These are phyloP conservation scores for Lachnellula occidentalis DNA, from an alignment of 2,329 filamentous ascomycete species.

Conservation along the genomic window DNA sequence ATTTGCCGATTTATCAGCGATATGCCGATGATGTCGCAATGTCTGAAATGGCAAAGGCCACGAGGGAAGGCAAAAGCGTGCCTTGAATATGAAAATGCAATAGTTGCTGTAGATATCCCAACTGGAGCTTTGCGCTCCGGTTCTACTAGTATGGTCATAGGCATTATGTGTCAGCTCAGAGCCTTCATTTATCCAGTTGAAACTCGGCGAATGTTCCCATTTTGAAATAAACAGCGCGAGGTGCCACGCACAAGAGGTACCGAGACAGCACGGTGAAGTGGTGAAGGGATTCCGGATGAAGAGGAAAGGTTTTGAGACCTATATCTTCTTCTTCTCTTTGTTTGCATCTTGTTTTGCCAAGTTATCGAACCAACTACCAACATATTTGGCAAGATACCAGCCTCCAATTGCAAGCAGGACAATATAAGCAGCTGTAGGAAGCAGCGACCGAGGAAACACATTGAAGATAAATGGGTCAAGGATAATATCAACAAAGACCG, in stretches of 20 bases:
- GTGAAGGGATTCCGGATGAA: too few species aligned
- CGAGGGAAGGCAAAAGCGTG: slow-evolving; percentile 55
- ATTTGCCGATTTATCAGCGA: slow-evolving; percentile 61
- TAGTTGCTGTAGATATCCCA: background rate
- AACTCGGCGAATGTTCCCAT: too few species aligned
- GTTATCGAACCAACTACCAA: slow-evolving; percentile 20
- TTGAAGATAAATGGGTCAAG: slow-evolving; percentile 83
- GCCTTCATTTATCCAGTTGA: too few species aligned
- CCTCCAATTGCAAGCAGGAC: slow-evolving; percentile 47
- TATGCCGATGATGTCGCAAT: slow-evolving; percentile 62
- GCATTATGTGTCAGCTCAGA: too few species aligned
- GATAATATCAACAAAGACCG: slow-evolving; percentile 74
- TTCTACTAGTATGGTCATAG: too few species aligned
- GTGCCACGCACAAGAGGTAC: too few species aligned
- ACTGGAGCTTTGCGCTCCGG: background rate
- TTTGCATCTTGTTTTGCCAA: slow-evolving; percentile 6
- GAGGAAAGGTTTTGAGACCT: background rate
- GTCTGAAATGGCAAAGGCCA: slow-evolving; percentile 56
- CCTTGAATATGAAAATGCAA: slow-evolving; percentile 39
- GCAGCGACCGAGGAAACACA: slow-evolving; percentile 69
- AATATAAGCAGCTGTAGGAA: slow-evolving; percentile 68
- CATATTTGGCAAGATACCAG: slow-evolving; percentile 26
- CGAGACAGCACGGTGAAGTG: too few species aligned
- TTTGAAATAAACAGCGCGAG: too few species aligned
- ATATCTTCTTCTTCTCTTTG: slow-evolving; percentile 16